Conservation (phyloP, 2,329 filamentous ascomycete genomes). For the Aspergillus novoparasiticus region DNA sequence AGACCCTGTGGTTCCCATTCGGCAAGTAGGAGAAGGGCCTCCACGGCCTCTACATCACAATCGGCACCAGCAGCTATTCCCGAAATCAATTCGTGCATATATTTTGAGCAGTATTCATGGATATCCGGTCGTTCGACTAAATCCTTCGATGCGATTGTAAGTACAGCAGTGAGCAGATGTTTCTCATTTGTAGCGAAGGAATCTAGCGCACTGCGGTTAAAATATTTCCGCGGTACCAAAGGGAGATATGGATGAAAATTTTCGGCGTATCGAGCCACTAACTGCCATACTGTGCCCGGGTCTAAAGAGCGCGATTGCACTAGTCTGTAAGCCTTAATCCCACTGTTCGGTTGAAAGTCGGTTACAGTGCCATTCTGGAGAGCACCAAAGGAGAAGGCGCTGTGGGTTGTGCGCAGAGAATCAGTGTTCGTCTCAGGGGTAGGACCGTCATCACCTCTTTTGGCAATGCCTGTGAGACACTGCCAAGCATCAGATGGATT, state of each 20-base stretch:
- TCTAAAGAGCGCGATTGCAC: conserved; percentile 50
- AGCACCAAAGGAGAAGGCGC: conserved; percentile 27
- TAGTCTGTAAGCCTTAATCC: conserved; percentile 46
- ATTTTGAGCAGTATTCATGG: conserved; percentile 66
- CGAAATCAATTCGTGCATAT: conserved; percentile 71
- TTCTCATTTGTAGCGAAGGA: conserved; percentile 63
- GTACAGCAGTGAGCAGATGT: conserved; percentile 68
- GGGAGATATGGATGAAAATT: conserved; percentile 73
- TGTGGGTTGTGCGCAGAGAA: conserved; percentile 25
- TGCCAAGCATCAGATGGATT: conserved; percentile 55
- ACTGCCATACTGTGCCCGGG: conserved; percentile 53
- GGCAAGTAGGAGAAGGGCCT: conserved; percentile 68
- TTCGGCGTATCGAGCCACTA: conserved; percentile 62
- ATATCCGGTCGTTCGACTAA: conserved; percentile 64
- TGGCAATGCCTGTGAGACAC: conserved; percentile 49
- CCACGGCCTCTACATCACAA: conserved; percentile 70
- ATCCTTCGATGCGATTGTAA: conserved; percentile 73
- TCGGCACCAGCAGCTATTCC: conserved; percentile 67
- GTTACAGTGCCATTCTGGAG: conserved; percentile 30
- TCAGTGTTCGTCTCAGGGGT: conserved; percentile 26
- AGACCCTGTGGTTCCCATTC: conserved; percentile 73
- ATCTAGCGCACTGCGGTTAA: conserved; percentile 57
- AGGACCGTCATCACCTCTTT: conserved; percentile 32
- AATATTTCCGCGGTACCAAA: conserved; percentile 63
- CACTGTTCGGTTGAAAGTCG: conserved; percentile 32